Conservation (phyloP, 345 rosid genomes). For the Leavenworthia alabamica region DNA sequence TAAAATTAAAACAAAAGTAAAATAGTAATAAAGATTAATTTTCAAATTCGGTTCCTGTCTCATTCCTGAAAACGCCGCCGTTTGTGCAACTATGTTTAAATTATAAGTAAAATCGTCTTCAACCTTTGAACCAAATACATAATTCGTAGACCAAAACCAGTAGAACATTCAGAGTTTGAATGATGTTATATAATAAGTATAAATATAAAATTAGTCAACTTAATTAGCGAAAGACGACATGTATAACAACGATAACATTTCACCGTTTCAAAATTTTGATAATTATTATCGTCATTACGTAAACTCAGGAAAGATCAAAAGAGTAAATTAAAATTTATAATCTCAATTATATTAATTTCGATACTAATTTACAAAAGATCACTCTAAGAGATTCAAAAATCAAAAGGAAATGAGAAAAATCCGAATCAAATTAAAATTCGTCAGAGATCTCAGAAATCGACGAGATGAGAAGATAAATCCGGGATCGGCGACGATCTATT, state of each 20-base stretch:
- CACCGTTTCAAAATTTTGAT: no score
- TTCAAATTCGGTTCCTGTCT: neutral
- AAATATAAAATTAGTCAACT: neutral
- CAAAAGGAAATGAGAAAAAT: neutral
- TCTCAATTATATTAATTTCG: neutral
- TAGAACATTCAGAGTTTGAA: neutral
- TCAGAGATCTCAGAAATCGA: slow-evolving; percentile 25
- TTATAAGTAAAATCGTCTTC: neutral
- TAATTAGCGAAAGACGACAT: neutral
- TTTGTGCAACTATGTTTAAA: no score
- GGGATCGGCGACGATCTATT: slow-evolving; percentile 20
- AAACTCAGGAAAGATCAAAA: neutral
- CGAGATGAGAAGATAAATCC: slow-evolving; percentile 31
- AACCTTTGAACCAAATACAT: neutral
- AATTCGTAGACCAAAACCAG: neutral
- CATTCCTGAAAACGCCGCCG: neutral
- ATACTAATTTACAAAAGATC: slow-evolving; percentile 12
- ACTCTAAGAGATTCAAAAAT: neutral
- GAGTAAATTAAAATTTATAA: neutral
- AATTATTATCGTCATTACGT: no score
- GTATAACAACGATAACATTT: no score
- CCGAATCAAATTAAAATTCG: neutral
- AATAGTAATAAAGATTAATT: no score
- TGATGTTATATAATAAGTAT: neutral
- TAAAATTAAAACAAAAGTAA: neutral